phyloP scores from a whole-genome alignment of 2,329 filamentous ascomycete species.

The Fusarium coicis region DNA sequence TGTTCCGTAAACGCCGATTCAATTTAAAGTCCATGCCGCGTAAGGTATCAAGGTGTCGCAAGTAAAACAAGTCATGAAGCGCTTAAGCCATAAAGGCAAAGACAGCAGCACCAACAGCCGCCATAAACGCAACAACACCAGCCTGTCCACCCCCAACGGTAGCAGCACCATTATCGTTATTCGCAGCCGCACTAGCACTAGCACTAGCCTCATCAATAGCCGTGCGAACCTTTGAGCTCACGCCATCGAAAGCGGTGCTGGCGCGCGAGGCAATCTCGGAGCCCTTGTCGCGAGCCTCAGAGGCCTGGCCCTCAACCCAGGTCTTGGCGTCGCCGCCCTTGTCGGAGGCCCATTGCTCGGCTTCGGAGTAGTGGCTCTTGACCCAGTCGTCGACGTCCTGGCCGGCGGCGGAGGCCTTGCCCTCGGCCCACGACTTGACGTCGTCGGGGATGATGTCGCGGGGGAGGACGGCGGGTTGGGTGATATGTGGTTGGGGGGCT shows the following conservation, averaged over 20 bases:
- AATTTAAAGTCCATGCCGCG: too few relatives aligned
- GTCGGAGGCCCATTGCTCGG: conserved; percentile 10
- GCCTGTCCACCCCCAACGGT: conserved; percentile 11
- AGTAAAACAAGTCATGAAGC: not conserved
- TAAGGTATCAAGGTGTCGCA: conserved; percentile 18
- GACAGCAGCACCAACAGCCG: conserved; percentile 40
- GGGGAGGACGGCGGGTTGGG: conserved; percentile 13
- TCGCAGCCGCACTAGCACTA: conserved; percentile 6
- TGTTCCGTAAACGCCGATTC: not conserved
- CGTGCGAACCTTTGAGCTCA: conserved; percentile 18
- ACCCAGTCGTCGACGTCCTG: conserved; percentile 10
- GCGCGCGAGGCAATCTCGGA: conserved; percentile 6
- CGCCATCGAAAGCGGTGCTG: conserved; percentile 18
- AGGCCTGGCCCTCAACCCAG: conserved; percentile 9
- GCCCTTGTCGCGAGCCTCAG: not conserved
- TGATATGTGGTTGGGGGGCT: conserved; percentile 17
- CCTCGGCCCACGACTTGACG: conserved; percentile 24
- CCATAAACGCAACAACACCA: conserved; percentile 29
- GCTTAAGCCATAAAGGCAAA: conserved; percentile 29
- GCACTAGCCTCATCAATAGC: conserved; percentile 23
- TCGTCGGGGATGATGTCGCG: conserved; percentile 37
- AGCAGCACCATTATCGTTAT: conserved; percentile 32
- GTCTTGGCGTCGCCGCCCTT: conserved; percentile 18
- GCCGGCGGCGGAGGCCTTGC: conserved; percentile 12
- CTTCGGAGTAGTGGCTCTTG: conserved; percentile 22